These are phyloP conservation scores for Pichia gijzeniarum DNA, from an alignment of 805 yeast species.

Conservation along the genomic window DNA sequence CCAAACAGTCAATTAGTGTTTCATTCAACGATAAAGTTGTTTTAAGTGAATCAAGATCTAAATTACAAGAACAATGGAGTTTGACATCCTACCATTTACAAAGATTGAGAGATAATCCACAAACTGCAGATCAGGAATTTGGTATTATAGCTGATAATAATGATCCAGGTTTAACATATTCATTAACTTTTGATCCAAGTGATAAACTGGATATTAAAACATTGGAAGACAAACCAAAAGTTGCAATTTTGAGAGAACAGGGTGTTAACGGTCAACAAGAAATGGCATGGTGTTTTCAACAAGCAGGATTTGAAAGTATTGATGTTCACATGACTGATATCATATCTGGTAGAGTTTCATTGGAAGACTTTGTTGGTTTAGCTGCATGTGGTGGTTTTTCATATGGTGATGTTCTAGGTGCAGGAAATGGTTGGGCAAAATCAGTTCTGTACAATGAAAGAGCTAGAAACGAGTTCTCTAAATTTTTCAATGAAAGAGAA, in stretches of 20 bases:
- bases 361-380: constrained; percentile 80
- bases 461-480: constrained; percentile 68
- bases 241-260: constrained; percentile 95
- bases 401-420: constrained; percentile 97
- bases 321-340: constrained; percentile 98
- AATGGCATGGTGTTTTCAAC: constrained; percentile 95
- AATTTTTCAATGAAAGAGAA: constrained; percentile 76
- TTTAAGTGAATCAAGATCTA: constrained; percentile 52
- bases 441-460: constrained; percentile 80
- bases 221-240: constrained; percentile 58
- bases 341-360: constrained; percentile 59
- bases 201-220: constrained; percentile 40
- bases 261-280: constrained; percentile 98
- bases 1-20: constrained; percentile 42
- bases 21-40: constrained; percentile 40
- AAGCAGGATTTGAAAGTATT: constrained; percentile 89
- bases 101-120: constrained; percentile 89
- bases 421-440: constrained; percentile 99
- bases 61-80: constrained; percentile 78
- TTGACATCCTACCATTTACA: constrained; percentile 87
- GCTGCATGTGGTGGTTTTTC: constrained; percentile 99
- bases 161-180: constrained; percentile 86
- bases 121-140: constrained; percentile 81
- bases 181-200: constrained; percentile 61
- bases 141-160: constrained; percentile 64